Percentiles rank a stretch among this genome's conserved stretches.
Conservation (phyloP, 768 basidiomycete species). For the Tylopilus plumbeoviolaceoides region DNA sequence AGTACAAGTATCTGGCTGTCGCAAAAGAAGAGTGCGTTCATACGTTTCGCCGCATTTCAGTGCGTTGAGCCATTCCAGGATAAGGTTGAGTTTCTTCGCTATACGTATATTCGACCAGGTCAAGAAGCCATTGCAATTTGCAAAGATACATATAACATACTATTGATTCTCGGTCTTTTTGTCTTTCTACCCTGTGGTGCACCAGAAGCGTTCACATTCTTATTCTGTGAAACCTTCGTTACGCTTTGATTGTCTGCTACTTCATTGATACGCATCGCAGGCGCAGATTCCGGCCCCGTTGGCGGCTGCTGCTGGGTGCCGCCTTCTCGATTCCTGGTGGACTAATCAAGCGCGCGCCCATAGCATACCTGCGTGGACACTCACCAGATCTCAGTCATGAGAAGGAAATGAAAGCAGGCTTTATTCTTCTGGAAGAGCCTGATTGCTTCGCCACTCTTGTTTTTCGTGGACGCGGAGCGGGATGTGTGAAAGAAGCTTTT, state of each 20-base stretch:
- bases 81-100: background rate
- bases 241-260: too few species aligned
- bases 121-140: too few species aligned
- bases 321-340: background rate
- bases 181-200: too few species aligned
- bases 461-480: background rate
- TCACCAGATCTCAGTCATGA: constrained; percentile 11
- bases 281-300: too few species aligned
- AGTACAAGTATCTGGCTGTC: constrained; percentile 7
- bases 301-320: background rate
- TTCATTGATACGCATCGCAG: too few species aligned
- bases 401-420: constrained; percentile 12
- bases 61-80: constrained; percentile 5
- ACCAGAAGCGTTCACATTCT: too few species aligned
- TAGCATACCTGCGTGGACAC: background rate
- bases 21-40: background rate
- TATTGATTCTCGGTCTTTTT: background rate
- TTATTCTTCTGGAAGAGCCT: background rate
- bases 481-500: background rate
- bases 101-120: background rate
- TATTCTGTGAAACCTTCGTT: too few species aligned
- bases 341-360: background rate
- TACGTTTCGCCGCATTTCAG: constrained; percentile 3
- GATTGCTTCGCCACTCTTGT: constrained; percentile 1
- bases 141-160: constrained; percentile 1